Percentiles rank a stretch among this genome's conserved stretches.
Evolutionary conservation across 2,329 filamentous ascomycete species (phyloP).

Genomic region (Bisporella sp.): DNA sequence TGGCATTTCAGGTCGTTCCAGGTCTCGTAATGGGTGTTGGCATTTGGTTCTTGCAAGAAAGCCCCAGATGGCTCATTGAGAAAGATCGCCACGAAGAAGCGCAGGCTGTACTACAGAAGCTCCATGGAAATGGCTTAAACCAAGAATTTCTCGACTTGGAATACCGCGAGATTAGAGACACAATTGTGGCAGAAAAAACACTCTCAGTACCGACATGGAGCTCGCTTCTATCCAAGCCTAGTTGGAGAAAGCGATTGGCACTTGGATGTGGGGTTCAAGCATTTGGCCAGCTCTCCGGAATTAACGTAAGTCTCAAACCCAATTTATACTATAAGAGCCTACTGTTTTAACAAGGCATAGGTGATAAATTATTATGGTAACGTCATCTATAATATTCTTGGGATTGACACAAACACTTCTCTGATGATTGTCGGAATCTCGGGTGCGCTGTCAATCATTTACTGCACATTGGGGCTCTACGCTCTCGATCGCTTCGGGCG

Average conservation of each 20-base stretch:
- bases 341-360: neutral
- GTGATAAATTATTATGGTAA: conserved; percentile 20
- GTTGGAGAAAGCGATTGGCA: conserved; percentile 38
- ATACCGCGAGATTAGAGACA: conserved; percentile 42
- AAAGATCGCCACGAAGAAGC: conserved; percentile 52
- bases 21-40: conserved; percentile 43
- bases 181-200: conserved; percentile 48
- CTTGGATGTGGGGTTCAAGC: conserved; percentile 41
- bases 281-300: conserved; percentile 40
- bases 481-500: conserved; percentile 24
- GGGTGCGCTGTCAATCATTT: conserved; percentile 39
- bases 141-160: conserved; percentile 34
- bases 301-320: conserved; percentile 26
- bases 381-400: conserved; percentile 55
- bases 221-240: conserved; percentile 35
- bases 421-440: conserved; percentile 45
- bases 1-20: conserved; percentile 48
- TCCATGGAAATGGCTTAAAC: conserved; percentile 43
- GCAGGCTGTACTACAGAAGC: conserved; percentile 44
- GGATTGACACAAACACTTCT: conserved; percentile 36
- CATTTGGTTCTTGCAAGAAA: conserved; percentile 45
- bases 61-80: conserved; percentile 49
- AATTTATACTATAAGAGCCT: no score
- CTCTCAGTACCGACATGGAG: conserved; percentile 30
- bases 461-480: conserved; percentile 33